Percentiles rank a stretch among this genome's conserved stretches.
Conservation (phyloP, 495 filamentous ascomycete genomes). For the Glarea lozoyensis region DNA sequence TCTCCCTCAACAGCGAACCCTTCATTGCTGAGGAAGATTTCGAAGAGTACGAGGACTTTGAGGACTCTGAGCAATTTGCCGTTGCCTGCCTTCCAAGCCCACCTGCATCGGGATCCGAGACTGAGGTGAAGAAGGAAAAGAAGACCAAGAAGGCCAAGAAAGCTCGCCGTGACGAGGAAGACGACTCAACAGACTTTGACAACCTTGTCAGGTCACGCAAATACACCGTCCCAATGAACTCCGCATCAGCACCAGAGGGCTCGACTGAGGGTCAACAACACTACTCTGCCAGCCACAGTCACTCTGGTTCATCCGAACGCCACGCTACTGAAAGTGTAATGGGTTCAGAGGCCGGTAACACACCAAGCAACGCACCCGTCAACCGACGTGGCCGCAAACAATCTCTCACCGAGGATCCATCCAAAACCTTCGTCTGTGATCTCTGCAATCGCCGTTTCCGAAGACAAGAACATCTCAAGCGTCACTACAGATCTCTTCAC, state of each 20-base stretch:
- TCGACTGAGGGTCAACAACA: slow-evolving; percentile 28
- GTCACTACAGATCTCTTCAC: slow-evolving; percentile 96
- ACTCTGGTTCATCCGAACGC: slow-evolving; percentile 25
- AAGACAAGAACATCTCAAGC: slow-evolving; percentile 97
- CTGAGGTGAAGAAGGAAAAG: slow-evolving; percentile 47
- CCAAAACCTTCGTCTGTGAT: slow-evolving; percentile 96
- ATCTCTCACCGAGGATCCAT: slow-evolving; percentile 94
- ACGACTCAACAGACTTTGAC: slow-evolving; percentile 31
- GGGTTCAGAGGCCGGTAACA: slow-evolving; percentile 19
- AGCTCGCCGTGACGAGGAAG: slow-evolving; percentile 20
- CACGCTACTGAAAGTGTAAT: slow-evolving; percentile 29
- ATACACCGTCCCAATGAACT: slow-evolving; percentile 34
- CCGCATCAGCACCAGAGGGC: slow-evolving; percentile 27
- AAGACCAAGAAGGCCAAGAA: slow-evolving; percentile 52
- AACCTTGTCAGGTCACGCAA: slow-evolving; percentile 28
- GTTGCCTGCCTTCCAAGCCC: slow-evolving; percentile 40
- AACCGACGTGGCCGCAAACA: slow-evolving; percentile 97
- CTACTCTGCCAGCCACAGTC: slow-evolving; percentile 23
- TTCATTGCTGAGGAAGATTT: slow-evolving; percentile 69
- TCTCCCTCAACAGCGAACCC: slow-evolving; percentile 59
- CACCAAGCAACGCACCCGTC: slow-evolving; percentile 47
- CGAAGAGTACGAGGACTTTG: slow-evolving; percentile 52
- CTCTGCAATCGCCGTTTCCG: slow-evolving; percentile 96
- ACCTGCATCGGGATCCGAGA: slow-evolving; percentile 33
- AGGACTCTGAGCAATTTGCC: slow-evolving; percentile 52